Base-by-base conservation (phyloP, 805 yeast species). In the Candida loeiensis region DNA sequence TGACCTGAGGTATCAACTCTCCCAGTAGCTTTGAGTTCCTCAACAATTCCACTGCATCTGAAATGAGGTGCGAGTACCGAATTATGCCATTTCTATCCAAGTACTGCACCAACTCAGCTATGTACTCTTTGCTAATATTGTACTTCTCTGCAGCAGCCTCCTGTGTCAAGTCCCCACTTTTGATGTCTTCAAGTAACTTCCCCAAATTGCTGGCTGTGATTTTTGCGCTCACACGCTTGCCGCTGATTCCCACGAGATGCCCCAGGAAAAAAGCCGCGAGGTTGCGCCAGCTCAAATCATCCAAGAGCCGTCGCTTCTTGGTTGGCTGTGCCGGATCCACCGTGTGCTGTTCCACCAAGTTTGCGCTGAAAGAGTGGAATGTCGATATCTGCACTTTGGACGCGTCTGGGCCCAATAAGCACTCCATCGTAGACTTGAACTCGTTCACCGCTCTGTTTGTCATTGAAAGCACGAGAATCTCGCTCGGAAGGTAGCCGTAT, bases 371-470 rank as follows among this genome's bases (percentile, higher is more conserved):
- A 2, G 80, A 73, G 59, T 84, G 89, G 50, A 84, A 79, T 0
- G 90, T 84, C 45, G 67, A 62, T 0, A 82, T 63, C 15, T 66
- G 63, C 7, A 80, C 59, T 18, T 54, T 50, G 1, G 39, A 31
- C 1, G 66, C 58, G 1, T 57, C 62, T 3, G 45, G 51, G 1
- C 74, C 74, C 16, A 76, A 45, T 52, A 51, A 2, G 28, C 48
- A 11, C 29, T 33, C 22, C 64, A 65, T 43, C 56, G 72, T 26
- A 30, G 43, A 33, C 54, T 62, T 29, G 64, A 68, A 40, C 60
- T 68, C 76, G 24, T 71, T 73, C 1, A 83, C 88, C 0, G 89
- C 78, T 40, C 82, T 66, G 48, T 82, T 84, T 0, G 91, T 82
- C 71, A 84, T 67, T 11, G 86, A 78, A 3, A 84, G 62, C 2